Evolutionary conservation across 768 basidiomycete species (phyloP).

Genomic region (Nevesoporus exiguus): DNA sequence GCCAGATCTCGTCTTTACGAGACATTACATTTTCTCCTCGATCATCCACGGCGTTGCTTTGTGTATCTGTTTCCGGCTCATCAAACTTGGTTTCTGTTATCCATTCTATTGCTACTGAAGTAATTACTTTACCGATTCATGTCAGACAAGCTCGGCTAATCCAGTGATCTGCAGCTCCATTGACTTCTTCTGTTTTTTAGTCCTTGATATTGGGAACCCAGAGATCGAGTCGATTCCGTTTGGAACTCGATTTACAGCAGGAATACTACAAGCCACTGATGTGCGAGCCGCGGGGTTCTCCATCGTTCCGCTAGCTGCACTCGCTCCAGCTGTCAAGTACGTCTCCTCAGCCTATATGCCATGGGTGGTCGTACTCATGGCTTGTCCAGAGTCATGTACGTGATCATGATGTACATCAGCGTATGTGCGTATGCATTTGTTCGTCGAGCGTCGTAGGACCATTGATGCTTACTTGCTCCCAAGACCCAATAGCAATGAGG

Average conservation of each 20-base stretch:
- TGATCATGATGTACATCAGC: constrained; percentile 93
- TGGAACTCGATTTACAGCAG: constrained; percentile 66
- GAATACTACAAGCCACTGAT: constrained; percentile 73
- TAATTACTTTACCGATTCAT: constrained; percentile 24
- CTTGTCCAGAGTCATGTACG: constrained; percentile 65
- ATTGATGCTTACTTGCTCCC: constrained; percentile 2
- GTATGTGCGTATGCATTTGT: constrained; percentile 53
- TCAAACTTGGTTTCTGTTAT: constrained; percentile 88
- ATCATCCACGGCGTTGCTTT: constrained; percentile 92
- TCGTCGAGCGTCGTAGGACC: not conserved
- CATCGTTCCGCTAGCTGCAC: constrained; percentile 63
- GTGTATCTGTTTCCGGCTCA: constrained; percentile 89
- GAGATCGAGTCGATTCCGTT: constrained; percentile 65
- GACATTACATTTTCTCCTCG: constrained; percentile 86
- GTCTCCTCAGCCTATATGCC: constrained; percentile 23
- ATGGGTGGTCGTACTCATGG: not conserved
- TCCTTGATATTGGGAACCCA: constrained; percentile 81
- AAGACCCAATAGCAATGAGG: constrained; percentile 84
- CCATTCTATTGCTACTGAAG: constrained; percentile 67
- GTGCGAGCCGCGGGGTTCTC: constrained; percentile 88
- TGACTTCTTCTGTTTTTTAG: constrained; percentile 89
- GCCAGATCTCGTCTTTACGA: constrained; percentile 60
- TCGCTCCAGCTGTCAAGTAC: constrained; percentile 89
- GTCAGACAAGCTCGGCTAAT: not conserved
- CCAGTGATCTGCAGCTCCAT: constrained; percentile 45